Conservation (phyloP, 176 grass and related monocot species). For the Oryza nivara region DNA sequence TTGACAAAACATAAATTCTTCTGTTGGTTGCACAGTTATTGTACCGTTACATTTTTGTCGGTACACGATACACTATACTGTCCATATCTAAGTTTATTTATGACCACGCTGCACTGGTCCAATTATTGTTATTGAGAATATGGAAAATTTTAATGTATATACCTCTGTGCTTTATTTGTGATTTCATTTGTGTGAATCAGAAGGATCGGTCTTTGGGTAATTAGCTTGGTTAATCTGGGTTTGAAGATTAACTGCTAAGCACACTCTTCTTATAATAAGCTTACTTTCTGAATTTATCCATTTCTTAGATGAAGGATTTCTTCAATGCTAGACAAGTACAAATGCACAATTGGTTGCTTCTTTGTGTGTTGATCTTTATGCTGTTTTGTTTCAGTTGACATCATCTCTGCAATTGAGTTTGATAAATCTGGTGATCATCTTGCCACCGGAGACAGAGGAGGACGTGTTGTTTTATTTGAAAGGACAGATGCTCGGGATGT, state of each 20-base stretch:
- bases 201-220: slow-evolving; percentile 11
- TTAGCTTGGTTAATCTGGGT: slow-evolving; percentile 8
- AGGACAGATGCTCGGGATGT: slow-evolving; percentile 74
- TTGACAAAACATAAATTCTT: slow-evolving; percentile 1
- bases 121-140: not conserved
- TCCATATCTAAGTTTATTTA: not conserved
- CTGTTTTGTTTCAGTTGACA: slow-evolving; percentile 75
- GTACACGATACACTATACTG: not conserved
- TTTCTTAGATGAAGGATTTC: not conserved
- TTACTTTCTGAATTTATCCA: slow-evolving; percentile 15
- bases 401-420: slow-evolving; percentile 94
- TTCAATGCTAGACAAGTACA: slow-evolving; percentile 23
- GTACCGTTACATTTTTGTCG: not conserved
- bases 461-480: slow-evolving; percentile 93
- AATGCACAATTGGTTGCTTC: slow-evolving; percentile 32
- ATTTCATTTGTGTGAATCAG: not conserved
- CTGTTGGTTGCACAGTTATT: not conserved
- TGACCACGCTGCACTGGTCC: not conserved
- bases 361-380: slow-evolving; percentile 21
- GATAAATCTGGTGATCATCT: slow-evolving; percentile 95
- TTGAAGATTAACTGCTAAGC: slow-evolving; percentile 20
- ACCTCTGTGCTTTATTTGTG: not conserved
- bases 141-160: slow-evolving; percentile 13
- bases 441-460: slow-evolving; percentile 90
- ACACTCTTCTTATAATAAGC: slow-evolving; percentile 27